Evolutionary conservation across 169 alveolate genomes (phyloP), one percentile per base, ranked within the genome.

Genomic region (Theileria luwenshuni): DNA sequence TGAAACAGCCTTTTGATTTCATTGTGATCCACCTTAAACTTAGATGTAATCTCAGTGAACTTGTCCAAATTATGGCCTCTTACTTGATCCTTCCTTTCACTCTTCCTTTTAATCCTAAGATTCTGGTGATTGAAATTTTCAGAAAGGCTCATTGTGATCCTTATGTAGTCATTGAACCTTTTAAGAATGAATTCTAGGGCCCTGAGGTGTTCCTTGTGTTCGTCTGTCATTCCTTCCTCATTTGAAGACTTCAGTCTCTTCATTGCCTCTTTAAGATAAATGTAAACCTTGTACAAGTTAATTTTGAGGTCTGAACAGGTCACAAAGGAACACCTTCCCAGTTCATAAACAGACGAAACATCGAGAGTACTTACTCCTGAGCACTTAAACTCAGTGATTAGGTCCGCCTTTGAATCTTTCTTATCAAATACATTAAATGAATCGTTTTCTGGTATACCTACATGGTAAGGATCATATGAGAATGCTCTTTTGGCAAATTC

Each of bases 271-370:
- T 64, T 52, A 5, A 79, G 76, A 30, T 64, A 33, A 27, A 69
- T 60, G 61, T 79, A 62, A 3, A 79, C 56, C 28, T 79, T 79
- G 3, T 74, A 58, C 15, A 79, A 61, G 71, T 79, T 75, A 6
- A 71, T 2, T 49, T 72, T 72, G 0, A 71, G 70, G 63, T 79
- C 76, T 6, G 81, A 69, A 45, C 59, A 56, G 45, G 45, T 25
- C 28, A 73, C 61, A 47, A 79, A 71, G 13, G 83, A 74, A 5
- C 60, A 17, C 28, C 19, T 41, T 13, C 87, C 87, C 27, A 74
- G 60, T 25, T 23, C 33, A 69, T 56, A 71, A 15, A 79, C 87
- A 5, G 61, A 52, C 35, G 76, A 15, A 17, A 68, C 76, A 7
- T 68, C 74, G 0, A 41, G 23, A 23, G 47, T 25, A 12, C 33